These are phyloP conservation scores for Ogataea dorogensis DNA, from an alignment of 805 yeast species.

Conservation along the genomic window DNA sequence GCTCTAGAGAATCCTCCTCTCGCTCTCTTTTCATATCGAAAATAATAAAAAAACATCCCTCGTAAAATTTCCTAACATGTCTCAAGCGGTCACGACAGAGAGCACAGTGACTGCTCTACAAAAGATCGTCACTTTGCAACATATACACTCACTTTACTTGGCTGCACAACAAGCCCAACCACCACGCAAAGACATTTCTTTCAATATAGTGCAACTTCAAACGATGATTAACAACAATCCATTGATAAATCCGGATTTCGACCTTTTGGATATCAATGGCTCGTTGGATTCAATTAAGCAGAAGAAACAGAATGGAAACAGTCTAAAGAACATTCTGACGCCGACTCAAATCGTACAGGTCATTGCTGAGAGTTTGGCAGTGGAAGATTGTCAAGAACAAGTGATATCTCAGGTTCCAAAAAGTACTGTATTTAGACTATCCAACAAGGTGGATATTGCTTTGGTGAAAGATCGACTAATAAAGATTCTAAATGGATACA, in stretches of 20 bases:
- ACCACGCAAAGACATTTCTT: slow-evolving; percentile 34
- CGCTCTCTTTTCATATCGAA: slow-evolving; percentile 6
- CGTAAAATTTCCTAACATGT: slow-evolving; percentile 5
- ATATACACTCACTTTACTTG: slow-evolving; percentile 35
- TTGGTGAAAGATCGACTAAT: slow-evolving; percentile 36
- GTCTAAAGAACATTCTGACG: slow-evolving; percentile 26
- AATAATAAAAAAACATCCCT: slow-evolving; percentile 1
- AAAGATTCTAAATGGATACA: slow-evolving; percentile 34
- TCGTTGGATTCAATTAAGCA: slow-evolving; percentile 25
- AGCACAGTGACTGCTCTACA: slow-evolving; percentile 34
- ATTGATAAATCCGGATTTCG: slow-evolving; percentile 35
- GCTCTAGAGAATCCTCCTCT: slow-evolving; percentile 1
- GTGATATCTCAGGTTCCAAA: slow-evolving; percentile 34
- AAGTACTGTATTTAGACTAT: slow-evolving; percentile 33
- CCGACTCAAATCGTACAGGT: slow-evolving; percentile 38
- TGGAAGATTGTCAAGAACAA: slow-evolving; percentile 30
- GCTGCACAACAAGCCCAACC: slow-evolving; percentile 35
- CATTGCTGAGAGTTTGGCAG: slow-evolving; percentile 35
- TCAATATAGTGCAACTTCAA: slow-evolving; percentile 36
- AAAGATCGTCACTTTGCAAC: slow-evolving; percentile 38
- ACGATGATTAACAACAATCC: slow-evolving; percentile 38
- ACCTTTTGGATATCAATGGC: slow-evolving; percentile 32
- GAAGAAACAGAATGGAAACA: slow-evolving; percentile 22
- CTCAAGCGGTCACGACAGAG: slow-evolving; percentile 4
- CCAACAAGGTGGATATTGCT: slow-evolving; percentile 31